Base-by-base conservation (phyloP, 176 grass and related monocot species). In the Triticum aestivum region DNA sequence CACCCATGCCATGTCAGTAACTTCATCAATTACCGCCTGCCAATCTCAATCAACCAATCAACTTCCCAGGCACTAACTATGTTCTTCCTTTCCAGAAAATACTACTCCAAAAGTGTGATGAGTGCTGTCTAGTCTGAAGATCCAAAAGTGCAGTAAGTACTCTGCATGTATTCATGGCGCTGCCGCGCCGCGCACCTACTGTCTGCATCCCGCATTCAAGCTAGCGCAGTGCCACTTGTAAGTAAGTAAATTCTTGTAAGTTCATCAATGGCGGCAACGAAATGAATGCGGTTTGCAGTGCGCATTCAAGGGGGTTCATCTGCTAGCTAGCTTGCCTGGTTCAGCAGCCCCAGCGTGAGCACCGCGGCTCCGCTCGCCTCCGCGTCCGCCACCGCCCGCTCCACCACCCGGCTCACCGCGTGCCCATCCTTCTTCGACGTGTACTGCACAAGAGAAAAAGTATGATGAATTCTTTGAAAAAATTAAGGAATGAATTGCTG, bases 331-430 rank as follows among this genome's bases (percentile, higher is more conserved):
- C 75, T 85, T 72, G 93, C 94, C 83, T 96, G 91, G 64, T 96
- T 96, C 12, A 96, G 87, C 10, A 96, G 94, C 9, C 91, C 87
- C 12, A 96, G 83, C 30, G 84, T 93, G 0, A 89, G 45, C 0
- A 96, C 94, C 26, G 84, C 81, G 0, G 87, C 85, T n/a, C 91
- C 94, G 38, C 56, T 88, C 4, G 83, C 85, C 39, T 96, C 89
- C n/a, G 94, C 91, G 32, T 93, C 89, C 3, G 83, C 21, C 23
- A 96, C 83, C 6, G 91, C 85, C 62, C 81, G 80, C 62, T 92
- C 90, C 9, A 92, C 29, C 83, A 89, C 20, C 0, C 65, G 77
- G 75, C 87, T 75, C 39, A 92, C 85, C 2, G 62, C 61, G 1
- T 89, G 15, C 14, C 63, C 59, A 3, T 82, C 80, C 18, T 58